Evolutionary conservation across 1,284 basidiomycete genomes (phyloP), one percentile per base, ranked within the genome.

Genomic region (Malassezia vespertilionis): DNA sequence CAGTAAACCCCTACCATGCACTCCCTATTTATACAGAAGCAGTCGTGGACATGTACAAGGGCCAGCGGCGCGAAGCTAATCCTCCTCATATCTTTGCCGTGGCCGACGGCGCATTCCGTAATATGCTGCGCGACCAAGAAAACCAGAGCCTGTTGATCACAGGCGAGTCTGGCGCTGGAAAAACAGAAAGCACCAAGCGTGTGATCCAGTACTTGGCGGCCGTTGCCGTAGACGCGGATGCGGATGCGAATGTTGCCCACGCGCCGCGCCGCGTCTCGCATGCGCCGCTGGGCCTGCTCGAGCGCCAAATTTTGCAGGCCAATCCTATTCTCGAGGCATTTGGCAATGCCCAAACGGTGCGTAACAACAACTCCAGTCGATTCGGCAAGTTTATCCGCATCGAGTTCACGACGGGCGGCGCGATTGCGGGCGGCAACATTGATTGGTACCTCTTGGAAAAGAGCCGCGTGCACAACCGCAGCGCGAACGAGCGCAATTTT

Each of bases 401-500:
- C 59, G 86, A 84, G 65, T 97, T 99, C 71, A 82, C 86, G 0
- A 83, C 86, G 0, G 80, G 86, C 47, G 91, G 91, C 0, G 87
- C 87, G 53, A 99, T 99, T 47, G 86, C 89, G 1, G 93, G 93
- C 2, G 93, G 93, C 31, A 95, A 91, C 66, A 91, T 97, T 54
- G 90, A 97, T 71, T 97, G 93, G 93, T 99, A 99, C 71, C 76
- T 99, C 32, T 75, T 99, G 37, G 93, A 99, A 76, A 97, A 97
- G 77, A 91, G 88, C 69, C 75, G 93, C 61, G 90, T 99, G 26
- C 62, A 65, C 24, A 69, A 57, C 20, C 65, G 65, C 12, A 61
- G 57, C 52, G 58, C 58, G 12, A 62, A 61, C 43, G 93, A 99
- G 72, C 78, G 93, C 40, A 84, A 80, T 68, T 99, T 97, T 71